phyloP scores from a whole-genome alignment of 2,329 filamentous ascomycete species.

The Trichophyton rubrum region DNA sequence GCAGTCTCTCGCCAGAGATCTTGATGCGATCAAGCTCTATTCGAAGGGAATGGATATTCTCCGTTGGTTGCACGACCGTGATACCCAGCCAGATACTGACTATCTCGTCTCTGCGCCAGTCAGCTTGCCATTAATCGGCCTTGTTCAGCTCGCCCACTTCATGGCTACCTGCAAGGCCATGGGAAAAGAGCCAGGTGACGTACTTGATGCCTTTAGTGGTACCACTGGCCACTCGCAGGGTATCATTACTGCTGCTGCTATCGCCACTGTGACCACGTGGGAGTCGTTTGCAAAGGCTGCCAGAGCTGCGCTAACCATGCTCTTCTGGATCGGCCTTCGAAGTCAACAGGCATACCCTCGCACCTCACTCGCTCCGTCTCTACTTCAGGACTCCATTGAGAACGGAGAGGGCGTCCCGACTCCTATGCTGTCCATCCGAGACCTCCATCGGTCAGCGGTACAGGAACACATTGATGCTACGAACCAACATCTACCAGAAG shows the following conservation, averaged over 20 bases:
- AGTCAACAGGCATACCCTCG: constrained; percentile 95
- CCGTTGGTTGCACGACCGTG: constrained; percentile 79
- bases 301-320: constrained; percentile 70
- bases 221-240: constrained; percentile 95
- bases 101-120: constrained; percentile 91
- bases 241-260: constrained; percentile 83
- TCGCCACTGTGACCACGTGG: constrained; percentile 84
- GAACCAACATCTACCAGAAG: constrained; percentile 85
- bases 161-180: constrained; percentile 85
- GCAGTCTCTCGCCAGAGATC: constrained; percentile 69
- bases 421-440: constrained; percentile 94
- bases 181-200: constrained; percentile 75
- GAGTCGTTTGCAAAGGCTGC: constrained; percentile 75
- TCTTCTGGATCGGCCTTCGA: constrained; percentile 97
- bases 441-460: constrained; percentile 74
- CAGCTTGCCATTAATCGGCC: constrained; percentile 87
- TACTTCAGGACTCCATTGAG: constrained; percentile 84
- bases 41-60: constrained; percentile 93
- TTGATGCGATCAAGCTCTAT: constrained; percentile 86
- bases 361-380: constrained; percentile 81
- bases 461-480: constrained; percentile 95
- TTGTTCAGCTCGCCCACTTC: constrained; percentile 93
- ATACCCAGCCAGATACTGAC: constrained; percentile 82
- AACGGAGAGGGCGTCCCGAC: constrained; percentile 91
- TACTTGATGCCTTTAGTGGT: constrained; percentile 72